Evolutionary conservation across 768 basidiomycete genomes (phyloP), one percentile per base, ranked within the genome.

Genomic region (Boletellus emodensis): DNA sequence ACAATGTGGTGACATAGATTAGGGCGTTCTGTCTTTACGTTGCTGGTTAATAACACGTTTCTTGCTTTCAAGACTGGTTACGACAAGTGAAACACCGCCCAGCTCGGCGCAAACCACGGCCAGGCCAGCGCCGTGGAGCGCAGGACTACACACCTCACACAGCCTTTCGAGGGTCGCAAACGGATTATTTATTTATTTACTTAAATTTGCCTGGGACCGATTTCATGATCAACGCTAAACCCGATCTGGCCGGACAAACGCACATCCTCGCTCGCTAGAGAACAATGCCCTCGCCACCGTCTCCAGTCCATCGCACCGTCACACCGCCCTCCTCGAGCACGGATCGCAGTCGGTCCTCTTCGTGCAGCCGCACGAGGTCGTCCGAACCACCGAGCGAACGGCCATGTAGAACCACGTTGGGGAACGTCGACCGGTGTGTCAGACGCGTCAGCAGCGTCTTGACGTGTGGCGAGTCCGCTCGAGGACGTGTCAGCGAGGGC

Each of bases 371-470:
- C 1, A 70, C 67, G 11, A 90, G 66, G 18, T 82, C 73, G 55
- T 88, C 86, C 1, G 76, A 83, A 32, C 87, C 87, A 10, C 85
- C 84, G 3, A 88, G 70, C 6, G 80, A 80, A 41, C 69, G 72
- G 9, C 87, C 88, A 17, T 74, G 72, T 12, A 91, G 59, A 24
- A 92, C 57, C 47, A 87, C 71, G 54, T 92, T 92, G 1, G 90
- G 90, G 63, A 90, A 89, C 4, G 90, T 91, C 7, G 75, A 65
- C 13, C 75, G 85, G 3, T 70, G 67, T 2, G 89, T 92, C 28
- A 90, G 66, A 34, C 88, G 82, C 9, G 71, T 73, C 42, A 92
- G 71, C 28, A 91, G 68, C 10, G 72, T 66, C 65, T 92, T 90
- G 54, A 92, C 74, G 26, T 81, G 70, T 9, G 72, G 69, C 1